These are phyloP conservation scores for Gossypium schwendimanii DNA, from an alignment of 441 rosid genomes.

Conservation along the genomic window DNA sequence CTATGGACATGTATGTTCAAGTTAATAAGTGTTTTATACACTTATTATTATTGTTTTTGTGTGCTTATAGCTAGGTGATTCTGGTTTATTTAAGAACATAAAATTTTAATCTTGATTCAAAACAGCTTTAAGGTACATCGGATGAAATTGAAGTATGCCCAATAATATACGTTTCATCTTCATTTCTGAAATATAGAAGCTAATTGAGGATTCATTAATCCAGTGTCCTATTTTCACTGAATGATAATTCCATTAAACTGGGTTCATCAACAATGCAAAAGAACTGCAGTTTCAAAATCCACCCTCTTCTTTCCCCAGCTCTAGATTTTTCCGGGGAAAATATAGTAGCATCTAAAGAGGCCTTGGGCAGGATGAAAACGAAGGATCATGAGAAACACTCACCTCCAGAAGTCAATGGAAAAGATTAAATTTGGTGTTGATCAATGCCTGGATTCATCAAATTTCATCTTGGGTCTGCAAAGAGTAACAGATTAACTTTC, in stretches of 20 bases:
- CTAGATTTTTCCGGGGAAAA: not conserved
- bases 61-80: not conserved
- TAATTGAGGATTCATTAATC: not conserved
- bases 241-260: not conserved
- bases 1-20: not conserved
- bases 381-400: constrained; percentile 7
- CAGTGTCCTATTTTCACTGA: not conserved
- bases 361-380: not conserved
- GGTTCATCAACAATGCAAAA: not conserved
- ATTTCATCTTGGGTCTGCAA: not conserved
- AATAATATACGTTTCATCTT: not conserved
- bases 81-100: not conserved
- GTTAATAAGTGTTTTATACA: not conserved
- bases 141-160: not conserved
- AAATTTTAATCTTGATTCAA: not conserved
- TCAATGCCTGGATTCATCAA: constrained; percentile 8
- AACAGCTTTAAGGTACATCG: not conserved
- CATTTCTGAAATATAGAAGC: not conserved
- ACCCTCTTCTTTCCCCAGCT: not conserved
- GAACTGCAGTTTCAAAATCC: not conserved
- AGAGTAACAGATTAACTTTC: not conserved
- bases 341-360: not conserved
- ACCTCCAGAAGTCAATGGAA: constrained; percentile 47
- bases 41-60: not conserved
- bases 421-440: constrained; percentile 32